Base-by-base conservation (phyloP, 2,329 filamentous ascomycete genomes). In the Trichoderma atroviride region DNA sequence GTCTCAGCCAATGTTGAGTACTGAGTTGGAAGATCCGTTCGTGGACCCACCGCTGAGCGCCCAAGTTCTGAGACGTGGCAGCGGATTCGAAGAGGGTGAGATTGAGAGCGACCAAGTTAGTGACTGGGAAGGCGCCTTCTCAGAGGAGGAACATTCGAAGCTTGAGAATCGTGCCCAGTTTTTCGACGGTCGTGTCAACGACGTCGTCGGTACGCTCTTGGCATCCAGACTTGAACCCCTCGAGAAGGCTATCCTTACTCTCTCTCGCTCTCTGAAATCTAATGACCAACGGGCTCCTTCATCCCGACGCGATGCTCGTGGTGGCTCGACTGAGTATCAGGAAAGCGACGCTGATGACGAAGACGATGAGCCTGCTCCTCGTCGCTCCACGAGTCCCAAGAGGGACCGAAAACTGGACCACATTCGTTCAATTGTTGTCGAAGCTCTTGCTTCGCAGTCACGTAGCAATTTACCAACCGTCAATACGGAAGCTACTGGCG, bases 331-430 rank as follows among this genome's bases (percentile, higher is more conserved):
- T n/a, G 91, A 93, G 35, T 76, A 86, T 4, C 85, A 88, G 59
- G 89, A 96, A 70, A 97, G 95, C 77, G 96, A 98, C 80, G 95
- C 96, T 13, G 95, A 98, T 78, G 94, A 97, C 71, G 94, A 97
- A 76, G 94, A 96, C 73, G 94, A 97, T 27, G 92, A 90, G 69
- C 86, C 88, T 68, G 71, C 81, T 70, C 81, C 85, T 71, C 85
- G 88, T 77, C 89, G 92, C 63, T 91, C 92, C 6, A 85, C 90
- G 74, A 97, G 94, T 74, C 93, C 94, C 22, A 87, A 88, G 69
- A 87, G 90, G 71, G 93, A 97, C 76, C 90, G 90, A 74, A 93
- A 89, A 74, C 80, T 94, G 74, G 94, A 97, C 69, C 93, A 95
- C 78, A 93, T 99, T 72, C 91, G 90, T 66, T 83, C 84, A 29